Base-by-base conservation (phyloP, 176 grass and related monocot species). In the Oryza meridionalis region DNA sequence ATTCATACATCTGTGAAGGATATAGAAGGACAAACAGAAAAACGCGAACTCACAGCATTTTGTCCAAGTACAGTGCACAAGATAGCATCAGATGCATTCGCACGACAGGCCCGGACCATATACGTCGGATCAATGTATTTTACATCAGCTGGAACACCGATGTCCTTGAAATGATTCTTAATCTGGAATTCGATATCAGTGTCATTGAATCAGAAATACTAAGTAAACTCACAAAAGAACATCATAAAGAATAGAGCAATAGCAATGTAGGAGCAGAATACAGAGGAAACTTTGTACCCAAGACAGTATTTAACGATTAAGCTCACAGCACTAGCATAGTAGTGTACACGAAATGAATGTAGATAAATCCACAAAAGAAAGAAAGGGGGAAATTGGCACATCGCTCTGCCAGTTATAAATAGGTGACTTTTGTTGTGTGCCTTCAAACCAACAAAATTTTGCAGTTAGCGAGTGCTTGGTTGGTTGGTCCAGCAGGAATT, bases 71-170 rank as follows among this genome's bases (percentile, higher is more conserved):
- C 91, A 16, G 96, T 98, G 89, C 96, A 98, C 58, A 95, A 82
- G 82, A 98, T 98, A 75, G 96, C 96, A 87, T 98, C 96, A 69
- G 96, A 98, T 83, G 93, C 96, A 92, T 98, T 98, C 43, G 93
- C 89, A 46, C 96, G 87, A 72, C 87, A 93, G n/a, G 96, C 93
- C 25, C 96, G 89, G 66, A 98, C 85, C 96, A 98, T 98, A 82
- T 95, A 98, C 77, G 93, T 98, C 55, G 96, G 96, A 82, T 98
- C 93, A 29, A 95, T 95, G 85, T 95, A 98, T 45, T 98, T 98
- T 5, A 95, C 21, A 94, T 98, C 93, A 86, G 92, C 96, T 49
- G 89, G 93, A 50, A 95, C 80, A 79, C 47, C 81, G 6, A 92
- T 92, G 53, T 87, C 85, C 89, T 93, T 95, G 89, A 98, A 98